These are phyloP conservation scores for Globisporangium alternatum DNA, from an alignment of 352 stramenopile genomes.

Conservation along the genomic window DNA sequence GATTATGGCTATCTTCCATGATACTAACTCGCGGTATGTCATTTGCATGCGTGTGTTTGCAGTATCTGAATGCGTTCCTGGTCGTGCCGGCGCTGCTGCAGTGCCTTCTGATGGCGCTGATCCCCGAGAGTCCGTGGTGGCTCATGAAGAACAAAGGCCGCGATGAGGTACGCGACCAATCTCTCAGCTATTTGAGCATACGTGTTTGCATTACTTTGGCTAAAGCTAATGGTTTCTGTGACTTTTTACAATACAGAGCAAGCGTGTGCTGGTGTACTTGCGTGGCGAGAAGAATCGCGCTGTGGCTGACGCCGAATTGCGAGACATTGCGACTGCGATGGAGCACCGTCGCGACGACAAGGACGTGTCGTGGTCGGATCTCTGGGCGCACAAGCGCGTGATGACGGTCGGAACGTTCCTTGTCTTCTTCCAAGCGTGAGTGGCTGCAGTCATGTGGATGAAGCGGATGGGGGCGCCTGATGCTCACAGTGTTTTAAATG, in stretches of 20 bases:
- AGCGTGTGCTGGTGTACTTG: slow-evolving; percentile 36
- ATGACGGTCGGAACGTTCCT: slow-evolving; percentile 58
- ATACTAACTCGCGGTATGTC: not conserved
- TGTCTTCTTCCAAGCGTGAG: slow-evolving; percentile 77
- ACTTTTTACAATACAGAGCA: slow-evolving; percentile 15
- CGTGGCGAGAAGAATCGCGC: slow-evolving; percentile 29
- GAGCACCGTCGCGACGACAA: slow-evolving; percentile 45
- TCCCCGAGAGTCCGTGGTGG: slow-evolving; percentile 90
- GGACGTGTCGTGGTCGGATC: slow-evolving; percentile 44
- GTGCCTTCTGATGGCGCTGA: slow-evolving; percentile 45
- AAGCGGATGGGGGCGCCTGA: not conserved
- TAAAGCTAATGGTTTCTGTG: not conserved
- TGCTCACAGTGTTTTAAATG: not conserved
- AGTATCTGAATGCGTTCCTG: slow-evolving; percentile 74
- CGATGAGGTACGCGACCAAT: slow-evolving; percentile 22
- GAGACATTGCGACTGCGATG: slow-evolving; percentile 61
- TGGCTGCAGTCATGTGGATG: not conserved
- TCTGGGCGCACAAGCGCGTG: slow-evolving; percentile 58
- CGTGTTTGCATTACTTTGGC: not conserved
- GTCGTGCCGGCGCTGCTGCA: slow-evolving; percentile 62
- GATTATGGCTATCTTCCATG: not conserved
- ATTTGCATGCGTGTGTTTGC: not conserved
- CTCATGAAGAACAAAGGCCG: slow-evolving; percentile 72
- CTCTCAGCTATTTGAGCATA: not conserved
- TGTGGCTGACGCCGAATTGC: slow-evolving; percentile 57